phyloP scores from a whole-genome alignment of 129 eudicot genomes.

The Oenanthe sinensis region DNA sequence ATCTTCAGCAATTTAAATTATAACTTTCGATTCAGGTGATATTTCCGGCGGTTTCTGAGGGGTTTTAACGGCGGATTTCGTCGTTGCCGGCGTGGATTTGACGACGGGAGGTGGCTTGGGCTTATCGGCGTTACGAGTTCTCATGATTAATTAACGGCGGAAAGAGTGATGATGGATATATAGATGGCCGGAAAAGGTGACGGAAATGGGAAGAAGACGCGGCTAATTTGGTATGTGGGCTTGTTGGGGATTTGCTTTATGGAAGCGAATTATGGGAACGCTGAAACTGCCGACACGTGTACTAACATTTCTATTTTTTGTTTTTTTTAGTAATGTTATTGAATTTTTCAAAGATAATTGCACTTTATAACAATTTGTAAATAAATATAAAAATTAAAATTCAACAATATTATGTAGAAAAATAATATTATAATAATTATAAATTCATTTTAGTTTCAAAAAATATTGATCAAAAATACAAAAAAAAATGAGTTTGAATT shows the following conservation, averaged over 20 bases:
- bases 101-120: constrained; percentile 40
- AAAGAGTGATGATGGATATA: neutral
- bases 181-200: neutral
- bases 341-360: no score
- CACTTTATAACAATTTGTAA: no score
- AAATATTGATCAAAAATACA: no score
- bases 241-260: neutral
- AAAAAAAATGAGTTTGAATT: no score
- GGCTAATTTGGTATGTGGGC: neutral
- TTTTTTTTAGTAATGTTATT: no score
- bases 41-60: constrained; percentile 20
- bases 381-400: no score
- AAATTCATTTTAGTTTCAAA: no score
- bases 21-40: constrained; percentile 21
- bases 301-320: neutral
- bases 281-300: neutral
- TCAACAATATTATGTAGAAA: no score
- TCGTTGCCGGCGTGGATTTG: constrained; percentile 40
- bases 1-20: no score
- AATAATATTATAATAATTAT: no score
- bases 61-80: constrained; percentile 46
- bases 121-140: constrained; percentile 45
- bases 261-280: neutral
- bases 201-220: neutral
- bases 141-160: constrained; percentile 27